Conservation (phyloP, 2,329 filamentous ascomycete genomes). For the Elsinoe australis region DNA sequence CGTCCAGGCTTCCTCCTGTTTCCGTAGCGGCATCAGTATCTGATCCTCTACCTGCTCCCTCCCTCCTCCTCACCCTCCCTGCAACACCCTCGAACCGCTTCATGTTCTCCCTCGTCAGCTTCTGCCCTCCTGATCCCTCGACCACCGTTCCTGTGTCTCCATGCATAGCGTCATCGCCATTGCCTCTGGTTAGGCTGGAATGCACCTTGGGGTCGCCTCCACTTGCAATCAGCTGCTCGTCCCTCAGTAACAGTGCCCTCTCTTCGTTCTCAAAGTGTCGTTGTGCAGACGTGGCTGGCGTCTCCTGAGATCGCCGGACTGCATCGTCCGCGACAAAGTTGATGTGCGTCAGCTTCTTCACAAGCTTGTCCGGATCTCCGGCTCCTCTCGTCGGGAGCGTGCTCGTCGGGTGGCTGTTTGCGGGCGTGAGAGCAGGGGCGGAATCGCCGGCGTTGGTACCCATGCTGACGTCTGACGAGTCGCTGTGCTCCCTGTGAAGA, state of each 20-base stretch:
- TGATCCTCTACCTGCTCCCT: slow-evolving; percentile 18
- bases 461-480: slow-evolving; percentile 10
- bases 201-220: slow-evolving; percentile 34
- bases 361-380: slow-evolving; percentile 17
- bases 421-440: too few relatives aligned
- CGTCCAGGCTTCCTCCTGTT: slow-evolving; percentile 19
- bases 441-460: not conserved
- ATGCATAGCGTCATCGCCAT: slow-evolving; percentile 21
- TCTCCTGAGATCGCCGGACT: slow-evolving; percentile 36
- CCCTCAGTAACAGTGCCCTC: slow-evolving; percentile 46
- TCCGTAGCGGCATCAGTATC: slow-evolving; percentile 15
- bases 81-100: slow-evolving; percentile 24
- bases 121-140: slow-evolving; percentile 14
- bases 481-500: slow-evolving; percentile 2
- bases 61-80: slow-evolving; percentile 20
- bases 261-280: slow-evolving; percentile 47
- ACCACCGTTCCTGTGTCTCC: slow-evolving; percentile 5
- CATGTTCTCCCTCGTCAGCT: slow-evolving; percentile 30
- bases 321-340: slow-evolving; percentile 32
- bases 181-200: slow-evolving; percentile 22
- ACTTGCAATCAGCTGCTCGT: slow-evolving; percentile 48
- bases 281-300: slow-evolving; percentile 40
- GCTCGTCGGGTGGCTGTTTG: too few relatives aligned
- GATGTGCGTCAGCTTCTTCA: slow-evolving; percentile 28
- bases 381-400: too few relatives aligned